These are phyloP conservation scores for Cylindrotheca fusiformis DNA, from an alignment of 108 stramenopile species.

Conservation along the genomic window DNA sequence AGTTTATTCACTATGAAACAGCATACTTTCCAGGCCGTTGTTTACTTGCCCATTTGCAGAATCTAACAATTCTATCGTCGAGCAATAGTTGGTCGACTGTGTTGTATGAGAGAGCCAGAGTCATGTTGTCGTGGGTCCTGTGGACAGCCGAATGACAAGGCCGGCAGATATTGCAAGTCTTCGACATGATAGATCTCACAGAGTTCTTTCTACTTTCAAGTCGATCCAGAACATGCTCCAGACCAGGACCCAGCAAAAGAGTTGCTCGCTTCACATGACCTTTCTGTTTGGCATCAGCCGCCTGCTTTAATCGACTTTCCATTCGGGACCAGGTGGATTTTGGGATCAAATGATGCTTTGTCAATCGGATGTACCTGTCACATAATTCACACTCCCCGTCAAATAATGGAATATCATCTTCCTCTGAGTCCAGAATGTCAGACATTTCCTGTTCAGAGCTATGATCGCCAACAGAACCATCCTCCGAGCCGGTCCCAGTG, in stretches of 20 bases:
- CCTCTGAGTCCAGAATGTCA: slow-evolving; percentile 13
- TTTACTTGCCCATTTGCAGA: slow-evolving; percentile 70
- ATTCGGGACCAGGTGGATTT: slow-evolving; percentile 58
- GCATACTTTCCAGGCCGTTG: slow-evolving; percentile 58
- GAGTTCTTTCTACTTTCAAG: neutral
- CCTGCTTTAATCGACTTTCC: slow-evolving; percentile 47
- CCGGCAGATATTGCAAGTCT: slow-evolving; percentile 57
- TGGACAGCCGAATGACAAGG: slow-evolving; percentile 67
- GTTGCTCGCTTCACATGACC: slow-evolving; percentile 26
- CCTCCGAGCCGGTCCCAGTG: neutral
- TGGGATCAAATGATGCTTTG: slow-evolving; percentile 70
- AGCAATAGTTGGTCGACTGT: slow-evolving; percentile 50
- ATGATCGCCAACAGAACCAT: too few relatives aligned
- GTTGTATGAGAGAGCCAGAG: slow-evolving; percentile 56
- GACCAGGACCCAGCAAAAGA: slow-evolving; percentile 35
- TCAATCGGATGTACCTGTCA: slow-evolving; percentile 62
- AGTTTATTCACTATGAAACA: neutral
- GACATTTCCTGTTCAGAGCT: slow-evolving; percentile 10
- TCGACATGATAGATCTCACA: slow-evolving; percentile 33
- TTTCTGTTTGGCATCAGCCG: slow-evolving; percentile 30
- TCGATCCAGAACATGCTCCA: slow-evolving; percentile 22
- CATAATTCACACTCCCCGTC: slow-evolving; percentile 79
- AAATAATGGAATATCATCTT: slow-evolving; percentile 25
- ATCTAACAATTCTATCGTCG: slow-evolving; percentile 51
- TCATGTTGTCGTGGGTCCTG: slow-evolving; percentile 53